Base-by-base conservation (phyloP, 768 basidiomycete species). In the Tremella yokohamensis region DNA sequence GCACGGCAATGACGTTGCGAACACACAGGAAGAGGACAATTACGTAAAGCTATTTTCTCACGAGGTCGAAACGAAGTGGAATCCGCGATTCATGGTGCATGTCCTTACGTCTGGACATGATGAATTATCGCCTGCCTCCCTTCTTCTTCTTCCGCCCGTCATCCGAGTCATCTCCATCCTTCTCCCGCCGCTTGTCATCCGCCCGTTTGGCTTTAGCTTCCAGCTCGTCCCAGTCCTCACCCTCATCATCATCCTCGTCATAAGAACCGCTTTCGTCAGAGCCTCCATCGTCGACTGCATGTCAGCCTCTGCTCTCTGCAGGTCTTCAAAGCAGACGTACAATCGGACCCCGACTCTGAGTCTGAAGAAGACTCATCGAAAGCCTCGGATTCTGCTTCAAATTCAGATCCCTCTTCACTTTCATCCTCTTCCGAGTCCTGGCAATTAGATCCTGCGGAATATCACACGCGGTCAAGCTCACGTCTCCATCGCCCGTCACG, bases 221-320 rank as follows among this genome's bases (percentile, higher is more conserved):
- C 37, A 96, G 80, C 76, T 91, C 90, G 69, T 96, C 93, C 94
- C 94, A 99, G 68, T 94, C 92, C 54, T 93, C 90, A 9, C 91
- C 88, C 82, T 75, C 75, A n/a, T 65, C 53, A 49, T 64, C 63
- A n/a, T 66, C 61, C 38, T 76, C 75, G 34, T 64, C 73, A 16
- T 58, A 66, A 3, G 63, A 67, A 2, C 64, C 70, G 26, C 62
- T 64, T 34, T 62, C 71, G 39, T 70, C 69, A 1, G 69, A 69
- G 22, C 65, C 65, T 52, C 70, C 57, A 39, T 67, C 72, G 1
- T 70, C 73, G 29, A 65, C 65, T 54, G n/a, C 42, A 65, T 68
- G 49, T 15, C 8, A 19, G 0, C 16, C 8, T 48, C 15, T 13
- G 19, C 26, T n/a, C 15, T 1, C 15, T 3, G 38, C 1, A 18